phyloP scores from a whole-genome alignment of 2,329 filamentous ascomycete genomes.

The Fusarium burgessii region DNA sequence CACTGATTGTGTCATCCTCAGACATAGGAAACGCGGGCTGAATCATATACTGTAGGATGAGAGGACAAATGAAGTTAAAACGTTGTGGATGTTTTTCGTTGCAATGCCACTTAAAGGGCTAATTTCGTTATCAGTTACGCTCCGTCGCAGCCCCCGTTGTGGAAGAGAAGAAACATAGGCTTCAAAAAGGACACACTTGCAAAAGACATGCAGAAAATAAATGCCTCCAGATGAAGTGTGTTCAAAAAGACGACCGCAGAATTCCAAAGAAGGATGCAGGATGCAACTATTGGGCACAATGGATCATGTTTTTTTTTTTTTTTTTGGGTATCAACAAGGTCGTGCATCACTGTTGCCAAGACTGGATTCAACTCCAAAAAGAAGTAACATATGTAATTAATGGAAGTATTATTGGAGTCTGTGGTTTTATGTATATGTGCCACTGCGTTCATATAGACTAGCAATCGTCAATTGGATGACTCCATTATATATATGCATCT shows the following conservation, averaged over 20 bases:
- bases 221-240: neutral
- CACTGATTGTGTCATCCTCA: neutral
- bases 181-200: neutral
- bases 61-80: neutral
- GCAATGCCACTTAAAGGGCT: conserved; percentile 8
- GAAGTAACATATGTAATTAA: no score
- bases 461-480: neutral
- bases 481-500: neutral
- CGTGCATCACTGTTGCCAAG: conserved; percentile 33
- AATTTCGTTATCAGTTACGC: neutral
- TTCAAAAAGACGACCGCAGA: neutral
- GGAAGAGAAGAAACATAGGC: neutral
- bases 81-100: conserved; percentile 1
- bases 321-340: conserved; percentile 28
- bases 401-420: neutral
- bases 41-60: neutral
- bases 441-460: neutral
- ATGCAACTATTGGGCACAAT: conserved; percentile 11
- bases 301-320: neutral
- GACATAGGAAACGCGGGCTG: neutral
- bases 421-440: neutral
- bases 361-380: neutral
- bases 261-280: conserved; percentile 10
- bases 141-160: neutral
- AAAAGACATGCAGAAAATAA: neutral